Evolutionary conservation across 139 green algal species (phyloP).

Genomic region (Chlamydomonas asymmetrica): DNA sequence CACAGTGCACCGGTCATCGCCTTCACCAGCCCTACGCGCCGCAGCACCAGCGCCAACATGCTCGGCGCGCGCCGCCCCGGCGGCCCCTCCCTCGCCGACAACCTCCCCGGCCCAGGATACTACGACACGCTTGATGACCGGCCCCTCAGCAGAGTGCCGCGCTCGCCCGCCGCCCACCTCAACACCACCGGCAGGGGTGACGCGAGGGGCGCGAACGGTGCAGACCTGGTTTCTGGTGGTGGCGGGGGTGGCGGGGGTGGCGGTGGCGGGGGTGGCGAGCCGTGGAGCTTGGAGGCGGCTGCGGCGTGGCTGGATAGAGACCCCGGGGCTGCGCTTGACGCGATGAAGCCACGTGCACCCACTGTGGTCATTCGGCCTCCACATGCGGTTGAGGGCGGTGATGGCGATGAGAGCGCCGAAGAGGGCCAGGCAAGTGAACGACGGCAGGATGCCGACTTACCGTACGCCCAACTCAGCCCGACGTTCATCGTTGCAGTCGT

Average conservation of each 20-base stretch:
- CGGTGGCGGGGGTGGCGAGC: not conserved
- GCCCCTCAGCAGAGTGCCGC: not conserved
- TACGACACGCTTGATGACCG: slow-evolving; percentile 7
- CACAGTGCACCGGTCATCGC: slow-evolving; percentile 9
- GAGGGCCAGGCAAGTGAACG: not conserved
- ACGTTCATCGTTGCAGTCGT: too few relatives aligned
- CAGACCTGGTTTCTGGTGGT: too few relatives aligned
- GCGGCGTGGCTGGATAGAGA: slow-evolving; percentile 10
- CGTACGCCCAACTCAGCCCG: too few relatives aligned
- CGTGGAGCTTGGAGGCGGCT: not conserved
- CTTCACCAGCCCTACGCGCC: slow-evolving; percentile 6
- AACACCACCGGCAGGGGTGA: not conserved
- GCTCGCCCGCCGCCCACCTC: slow-evolving; percentile 2
- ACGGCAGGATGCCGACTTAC: too few relatives aligned
- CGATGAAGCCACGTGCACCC: slow-evolving; percentile 1
- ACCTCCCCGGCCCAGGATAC: slow-evolving; percentile 6
- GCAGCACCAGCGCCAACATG: too few relatives aligned
- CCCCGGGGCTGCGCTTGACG: slow-evolving; percentile 10
- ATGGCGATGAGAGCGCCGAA: not conserved
- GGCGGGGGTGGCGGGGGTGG: not conserved
- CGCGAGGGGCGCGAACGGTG: not conserved
- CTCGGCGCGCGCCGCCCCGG: not conserved
- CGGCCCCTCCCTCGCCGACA: not conserved
- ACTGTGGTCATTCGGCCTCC: slow-evolving; percentile 2
- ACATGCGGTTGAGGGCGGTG: not conserved